Percentiles rank a stretch among this genome's conserved stretches.
Conservation (phyloP, 1,284 basidiomycete species). For the Somion occarium region DNA sequence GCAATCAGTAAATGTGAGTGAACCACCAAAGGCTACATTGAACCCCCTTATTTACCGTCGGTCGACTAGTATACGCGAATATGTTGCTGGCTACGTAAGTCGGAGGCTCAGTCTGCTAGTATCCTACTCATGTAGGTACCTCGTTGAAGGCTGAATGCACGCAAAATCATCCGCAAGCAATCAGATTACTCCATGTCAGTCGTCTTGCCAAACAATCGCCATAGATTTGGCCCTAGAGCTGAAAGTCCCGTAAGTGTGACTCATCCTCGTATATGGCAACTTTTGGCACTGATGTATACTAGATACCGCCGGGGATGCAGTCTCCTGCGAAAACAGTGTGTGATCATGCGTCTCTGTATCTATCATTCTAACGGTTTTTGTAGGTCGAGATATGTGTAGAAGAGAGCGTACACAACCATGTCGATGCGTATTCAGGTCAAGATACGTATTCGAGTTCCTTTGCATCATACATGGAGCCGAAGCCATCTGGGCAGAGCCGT, state of each 20-base stretch:
- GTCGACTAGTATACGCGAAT: constrained; percentile 31
- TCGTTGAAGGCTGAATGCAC: neutral
- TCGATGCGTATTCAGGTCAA: too few species aligned
- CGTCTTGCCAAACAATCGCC: neutral
- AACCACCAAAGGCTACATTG: neutral
- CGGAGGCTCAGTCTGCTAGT: neutral
- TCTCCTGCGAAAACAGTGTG: too few species aligned
- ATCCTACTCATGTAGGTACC: neutral
- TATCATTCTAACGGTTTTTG: too few species aligned
- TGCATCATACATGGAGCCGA: too few species aligned
- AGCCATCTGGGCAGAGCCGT: too few species aligned
- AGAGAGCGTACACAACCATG: too few species aligned
- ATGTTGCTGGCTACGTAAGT: constrained; percentile 31
- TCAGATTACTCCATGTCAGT: neutral
- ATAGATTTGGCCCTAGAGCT: neutral
- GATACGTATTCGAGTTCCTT: too few species aligned
- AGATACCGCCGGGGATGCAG: too few species aligned
- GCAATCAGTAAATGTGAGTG: constrained; percentile 39
- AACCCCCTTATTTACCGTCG: neutral
- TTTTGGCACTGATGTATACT: neutral
- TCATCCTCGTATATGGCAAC: neutral
- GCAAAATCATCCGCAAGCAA: constrained; percentile 3
- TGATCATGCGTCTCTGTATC: too few species aligned
- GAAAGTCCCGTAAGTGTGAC: neutral
- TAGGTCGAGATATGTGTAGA: too few species aligned